Percentiles rank a stretch among this genome's conserved stretches.
Conservation (phyloP, 495 filamentous ascomycete species). For the Neohortaea acidophila region DNA sequence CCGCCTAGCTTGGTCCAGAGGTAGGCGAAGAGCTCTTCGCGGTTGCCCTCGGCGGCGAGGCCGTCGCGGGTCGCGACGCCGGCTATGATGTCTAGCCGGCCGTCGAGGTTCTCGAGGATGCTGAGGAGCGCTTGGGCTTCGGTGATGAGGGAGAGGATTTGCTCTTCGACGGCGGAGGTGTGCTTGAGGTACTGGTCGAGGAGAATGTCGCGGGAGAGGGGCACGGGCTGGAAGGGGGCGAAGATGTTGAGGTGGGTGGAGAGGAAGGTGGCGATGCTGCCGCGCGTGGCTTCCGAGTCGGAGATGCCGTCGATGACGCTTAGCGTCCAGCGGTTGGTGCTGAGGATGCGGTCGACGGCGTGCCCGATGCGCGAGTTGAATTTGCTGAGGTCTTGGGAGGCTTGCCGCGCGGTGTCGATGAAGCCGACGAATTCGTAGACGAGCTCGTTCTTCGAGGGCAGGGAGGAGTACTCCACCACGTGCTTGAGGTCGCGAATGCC, state of each 20-base stretch:
- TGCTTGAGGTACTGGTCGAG: slow-evolving; percentile 45
- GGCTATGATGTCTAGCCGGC: slow-evolving; percentile 46
- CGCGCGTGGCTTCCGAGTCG: slow-evolving; percentile 25
- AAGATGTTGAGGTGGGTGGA: slow-evolving; percentile 31
- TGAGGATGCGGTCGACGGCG: slow-evolving; percentile 53
- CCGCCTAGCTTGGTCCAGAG: slow-evolving; percentile 59
- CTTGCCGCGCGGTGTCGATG: slow-evolving; percentile 42
- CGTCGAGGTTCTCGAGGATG: slow-evolving; percentile 45
- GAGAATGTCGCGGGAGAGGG: slow-evolving; percentile 36
- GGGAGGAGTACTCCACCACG: slow-evolving; percentile 38
- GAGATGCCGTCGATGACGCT: slow-evolving; percentile 34
- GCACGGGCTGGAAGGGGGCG: slow-evolving; percentile 40
- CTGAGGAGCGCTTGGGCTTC: slow-evolving; percentile 47
- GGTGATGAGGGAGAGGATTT: slow-evolving; percentile 45
- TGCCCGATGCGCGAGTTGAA: slow-evolving; percentile 56
- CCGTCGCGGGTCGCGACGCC: slow-evolving; percentile 44
- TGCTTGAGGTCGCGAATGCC: slow-evolving; percentile 60
- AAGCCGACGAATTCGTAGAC: slow-evolving; percentile 52
- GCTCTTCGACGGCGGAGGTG: slow-evolving; percentile 45
- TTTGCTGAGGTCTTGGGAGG: slow-evolving; percentile 41
- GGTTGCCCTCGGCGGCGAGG: slow-evolving; percentile 32
- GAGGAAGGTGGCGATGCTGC: slow-evolving; percentile 29
- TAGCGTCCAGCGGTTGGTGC: slow-evolving; percentile 51
- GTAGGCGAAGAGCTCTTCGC: slow-evolving; percentile 44
- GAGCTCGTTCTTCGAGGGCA: slow-evolving; percentile 41